Conservation (phyloP, 768 basidiomycete genomes). For the Lactarius psammicola region DNA sequence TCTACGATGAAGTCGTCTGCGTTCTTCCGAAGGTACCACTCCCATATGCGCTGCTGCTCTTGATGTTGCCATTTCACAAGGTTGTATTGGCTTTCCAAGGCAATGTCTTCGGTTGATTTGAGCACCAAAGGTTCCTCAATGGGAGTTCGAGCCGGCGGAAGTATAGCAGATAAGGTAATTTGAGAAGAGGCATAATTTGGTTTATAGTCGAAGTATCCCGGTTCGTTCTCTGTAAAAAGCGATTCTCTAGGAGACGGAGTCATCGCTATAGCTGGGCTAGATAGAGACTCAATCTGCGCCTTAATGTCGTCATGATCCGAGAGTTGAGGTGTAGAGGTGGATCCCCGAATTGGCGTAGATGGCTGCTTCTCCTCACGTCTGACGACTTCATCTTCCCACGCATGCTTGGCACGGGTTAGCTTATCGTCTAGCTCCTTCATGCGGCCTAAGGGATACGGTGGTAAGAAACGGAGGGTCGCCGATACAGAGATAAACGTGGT, state of each 20-base stretch:
- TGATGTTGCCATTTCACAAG: constrained; percentile 77
- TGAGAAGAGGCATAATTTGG: constrained; percentile 35
- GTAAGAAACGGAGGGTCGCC: constrained; percentile 86
- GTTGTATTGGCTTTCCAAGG: constrained; percentile 67
- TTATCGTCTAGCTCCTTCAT: constrained; percentile 89
- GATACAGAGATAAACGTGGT: constrained; percentile 92
- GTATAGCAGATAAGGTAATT: constrained; percentile 30
- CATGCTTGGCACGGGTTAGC: constrained; percentile 63
- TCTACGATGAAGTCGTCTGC: constrained; percentile 84
- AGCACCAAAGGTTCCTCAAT: constrained; percentile 45
- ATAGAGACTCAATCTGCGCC: constrained; percentile 61
- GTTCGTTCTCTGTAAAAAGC: constrained; percentile 29
- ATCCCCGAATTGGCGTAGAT: constrained; percentile 9
- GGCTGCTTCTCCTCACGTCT: constrained; percentile 66
- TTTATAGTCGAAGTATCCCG: constrained; percentile 46
- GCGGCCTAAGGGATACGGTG: constrained; percentile 80
- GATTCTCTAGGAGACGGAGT: constrained; percentile 41
- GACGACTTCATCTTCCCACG: constrained; percentile 87
- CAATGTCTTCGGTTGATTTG: constrained; percentile 68
- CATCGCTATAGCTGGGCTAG: constrained; percentile 38
- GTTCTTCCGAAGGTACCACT: constrained; percentile 91
- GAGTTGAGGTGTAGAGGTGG: constrained; percentile 26
- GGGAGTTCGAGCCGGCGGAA: constrained; percentile 34
- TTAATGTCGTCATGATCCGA: constrained; percentile 49
- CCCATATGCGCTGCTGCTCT: constrained; percentile 89